Evolutionary conservation across 192 early-diverging fungal species (phyloP).

Genomic region (Globomyces pollinis-pini): DNA sequence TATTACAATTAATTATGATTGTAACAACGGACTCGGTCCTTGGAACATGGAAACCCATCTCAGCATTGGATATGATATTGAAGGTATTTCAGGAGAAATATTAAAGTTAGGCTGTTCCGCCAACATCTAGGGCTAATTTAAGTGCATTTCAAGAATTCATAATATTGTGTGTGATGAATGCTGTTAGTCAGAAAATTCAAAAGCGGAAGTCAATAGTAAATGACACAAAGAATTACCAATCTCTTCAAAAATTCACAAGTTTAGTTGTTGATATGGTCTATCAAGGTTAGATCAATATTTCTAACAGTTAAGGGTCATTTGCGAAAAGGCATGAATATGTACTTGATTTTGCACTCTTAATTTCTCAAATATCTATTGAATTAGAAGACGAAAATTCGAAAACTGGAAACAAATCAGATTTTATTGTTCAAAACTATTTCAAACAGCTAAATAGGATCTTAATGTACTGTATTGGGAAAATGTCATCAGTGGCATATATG

Average conservation of each 20-base stretch:
- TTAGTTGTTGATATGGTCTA: slow-evolving; percentile 36
- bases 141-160: neutral
- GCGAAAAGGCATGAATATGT: slow-evolving; percentile 1
- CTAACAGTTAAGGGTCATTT: too few relatives aligned
- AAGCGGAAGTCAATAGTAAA: neutral
- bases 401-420: neutral
- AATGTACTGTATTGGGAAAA: slow-evolving; percentile 14
- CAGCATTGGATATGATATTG: slow-evolving; percentile 35
- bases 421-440: too few relatives aligned
- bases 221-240: neutral
- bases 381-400: neutral
- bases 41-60: slow-evolving; percentile 36
- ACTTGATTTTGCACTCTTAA: neutral
- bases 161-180: slow-evolving; percentile 2
- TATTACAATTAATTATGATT: slow-evolving; percentile 48
- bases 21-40: slow-evolving; percentile 48
- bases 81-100: too few relatives aligned
- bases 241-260: slow-evolving; percentile 8
- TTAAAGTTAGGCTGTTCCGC: slow-evolving; percentile 1
- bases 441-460: slow-evolving; percentile 15
- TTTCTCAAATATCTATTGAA: neutral
- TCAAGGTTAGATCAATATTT: slow-evolving; percentile 33
- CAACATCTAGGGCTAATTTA: neutral
- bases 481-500: neutral
- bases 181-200: neutral